Conservation (phyloP, 2,329 filamentous ascomycete species). For the Fusarium sp. region DNA sequence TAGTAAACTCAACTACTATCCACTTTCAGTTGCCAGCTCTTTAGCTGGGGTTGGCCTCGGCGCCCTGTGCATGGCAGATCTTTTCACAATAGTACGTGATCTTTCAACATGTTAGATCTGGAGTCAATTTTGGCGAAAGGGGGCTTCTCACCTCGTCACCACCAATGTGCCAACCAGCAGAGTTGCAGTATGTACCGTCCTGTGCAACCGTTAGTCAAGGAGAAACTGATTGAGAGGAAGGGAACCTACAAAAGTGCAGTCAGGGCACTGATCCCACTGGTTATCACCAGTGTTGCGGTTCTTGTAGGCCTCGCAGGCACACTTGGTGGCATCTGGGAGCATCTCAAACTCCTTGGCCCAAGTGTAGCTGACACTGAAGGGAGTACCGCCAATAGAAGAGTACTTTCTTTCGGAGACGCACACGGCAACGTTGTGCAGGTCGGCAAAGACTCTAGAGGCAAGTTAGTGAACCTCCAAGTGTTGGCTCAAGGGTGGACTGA, state of each 20-base stretch:
- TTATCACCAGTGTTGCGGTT: constrained; percentile 20
- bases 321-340: constrained; percentile 15
- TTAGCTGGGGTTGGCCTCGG: constrained; percentile 8
- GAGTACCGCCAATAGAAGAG: background rate
- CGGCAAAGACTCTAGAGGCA: background rate
- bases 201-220: background rate
- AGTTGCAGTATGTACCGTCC: constrained; percentile 25
- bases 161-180: constrained; percentile 28
- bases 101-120: background rate
- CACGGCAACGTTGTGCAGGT: constrained; percentile 20
- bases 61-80: constrained; percentile 12
- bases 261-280: constrained; percentile 28
- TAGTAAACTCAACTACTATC: background rate
- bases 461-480: background rate
- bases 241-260: constrained; percentile 22
- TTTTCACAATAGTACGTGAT: constrained; percentile 17
- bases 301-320: constrained; percentile 19
- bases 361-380: constrained; percentile 25
- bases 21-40: background rate
- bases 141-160: constrained; percentile 29
- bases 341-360: constrained; percentile 23
- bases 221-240: rapidly evolving
- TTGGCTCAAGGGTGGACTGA: background rate
- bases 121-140: background rate
- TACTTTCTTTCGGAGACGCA: constrained; percentile 12